Evolutionary conservation across 164 flowering plant genomes (phyloP), one percentile per base, ranked within the genome.

Genomic region (Piper longum): DNA sequence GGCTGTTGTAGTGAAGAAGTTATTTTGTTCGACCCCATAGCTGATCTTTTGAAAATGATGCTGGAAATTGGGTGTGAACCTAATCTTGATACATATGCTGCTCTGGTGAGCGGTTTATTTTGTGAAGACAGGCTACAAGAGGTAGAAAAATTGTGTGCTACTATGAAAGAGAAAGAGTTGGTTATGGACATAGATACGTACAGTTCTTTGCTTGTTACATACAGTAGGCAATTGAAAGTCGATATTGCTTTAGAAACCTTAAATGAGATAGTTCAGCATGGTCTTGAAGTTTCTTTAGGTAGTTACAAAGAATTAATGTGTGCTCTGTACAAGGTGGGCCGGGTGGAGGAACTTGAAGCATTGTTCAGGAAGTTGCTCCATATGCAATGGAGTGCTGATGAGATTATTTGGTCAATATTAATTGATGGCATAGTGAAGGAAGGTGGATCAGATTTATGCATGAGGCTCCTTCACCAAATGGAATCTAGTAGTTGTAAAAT

Each of bases 361-460:
- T 62, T 87, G 68, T 84, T 87, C 64, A 71, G 74, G 60, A 68
- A 64, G 60, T 67, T 89, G 83, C 80, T 89, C 73, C 76, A 71
- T 60, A 66, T 71, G 62, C 71, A 78, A 26, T 76, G 83, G 85
- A 84, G 76, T 77, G 60, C 72, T 57, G 88, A 89, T 84, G 89
- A 84, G 75, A 71, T 89, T 81, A 87, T 80, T 62, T 89, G 96
- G 91, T 80, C 85, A 8, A 70, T 89, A 56, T 74, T 89, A 63
- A 57, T 83, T 72, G 96, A 89, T 71, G 88, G 95, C 58, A 74
- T 89, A 62, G 68, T 89, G 66, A 80, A 79, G 77, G 77, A 77
- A 70, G 88, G 81, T 59, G 60, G 79, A 16, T 48, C 78, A 41
- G 78, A 79, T 62, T 36, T 69, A 14, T 86, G 92, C 74, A 69